Percentiles rank a stretch among this genome's conserved stretches.
These are phyloP conservation scores for Talaromyces sp. DNA, from an alignment of 2,329 filamentous ascomycete genomes.

Conservation along the genomic window DNA sequence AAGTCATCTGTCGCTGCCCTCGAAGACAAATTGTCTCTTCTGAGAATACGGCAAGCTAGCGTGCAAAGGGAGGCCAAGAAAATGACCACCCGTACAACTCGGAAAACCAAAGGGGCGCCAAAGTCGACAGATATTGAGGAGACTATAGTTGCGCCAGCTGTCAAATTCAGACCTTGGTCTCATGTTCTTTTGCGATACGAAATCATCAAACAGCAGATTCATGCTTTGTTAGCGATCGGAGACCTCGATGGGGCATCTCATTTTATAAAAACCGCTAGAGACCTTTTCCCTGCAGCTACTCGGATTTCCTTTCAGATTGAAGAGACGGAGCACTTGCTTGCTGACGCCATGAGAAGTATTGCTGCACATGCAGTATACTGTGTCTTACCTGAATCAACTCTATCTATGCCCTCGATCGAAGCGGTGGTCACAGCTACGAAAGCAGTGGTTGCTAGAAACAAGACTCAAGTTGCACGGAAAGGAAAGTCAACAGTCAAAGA, in stretches of 20 bases:
- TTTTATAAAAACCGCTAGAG: slow-evolving; percentile 44
- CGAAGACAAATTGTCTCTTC: slow-evolving; percentile 41
- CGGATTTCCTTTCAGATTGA: slow-evolving; percentile 53
- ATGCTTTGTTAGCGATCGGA: slow-evolving; percentile 44
- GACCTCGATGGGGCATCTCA: slow-evolving; percentile 57
- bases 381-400: slow-evolving; percentile 85
- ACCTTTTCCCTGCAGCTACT: slow-evolving; percentile 50
- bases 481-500: slow-evolving; percentile 28
- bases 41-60: slow-evolving; percentile 33
- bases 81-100: slow-evolving; percentile 29
- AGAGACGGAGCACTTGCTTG: slow-evolving; percentile 36
- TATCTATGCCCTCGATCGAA: slow-evolving; percentile 73
- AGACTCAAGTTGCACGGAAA: slow-evolving; percentile 24
- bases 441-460: slow-evolving; percentile 32
- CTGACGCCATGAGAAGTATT: slow-evolving; percentile 51
- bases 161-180: slow-evolving; percentile 35
- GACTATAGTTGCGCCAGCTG: slow-evolving; percentile 18
- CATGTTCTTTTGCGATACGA: slow-evolving; percentile 46
- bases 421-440: slow-evolving; percentile 25
- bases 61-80: slow-evolving; percentile 9
- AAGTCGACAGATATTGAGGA: slow-evolving; percentile 24
- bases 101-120: slow-evolving; percentile 28
- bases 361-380: slow-evolving; percentile 79
- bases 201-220: slow-evolving; percentile 51
- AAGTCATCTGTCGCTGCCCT: slow-evolving; percentile 32